Evolutionary conservation across 2,329 filamentous ascomycete genomes (phyloP), one percentile per base, ranked within the genome.

Genomic region (Paraphoma chrysanthemicola): DNA sequence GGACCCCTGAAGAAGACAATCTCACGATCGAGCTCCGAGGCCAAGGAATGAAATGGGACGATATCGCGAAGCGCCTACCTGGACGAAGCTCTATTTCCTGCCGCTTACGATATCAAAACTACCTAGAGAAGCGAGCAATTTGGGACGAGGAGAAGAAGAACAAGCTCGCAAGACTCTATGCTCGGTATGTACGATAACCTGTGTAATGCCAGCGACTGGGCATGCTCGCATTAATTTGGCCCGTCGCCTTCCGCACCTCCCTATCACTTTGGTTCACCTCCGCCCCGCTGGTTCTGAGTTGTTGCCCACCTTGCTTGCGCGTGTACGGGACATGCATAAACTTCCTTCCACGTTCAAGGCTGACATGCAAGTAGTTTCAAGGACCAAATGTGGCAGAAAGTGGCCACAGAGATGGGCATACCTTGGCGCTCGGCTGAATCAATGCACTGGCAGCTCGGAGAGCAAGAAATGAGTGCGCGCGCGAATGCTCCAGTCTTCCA

Each of bases 81-180:
- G 94, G 94, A 60, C 87, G 95, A 67, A 97, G 93, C 78, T 90
- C 93, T 54, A 97, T 97, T 70, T 96, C 93, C 68, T 98, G 94
- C 77, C 89, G 94, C 43, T 83, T 98, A 49, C 93, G 97, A 73
- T 98, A 97, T 77, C 94, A 98, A 71, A 99, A 99, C 76, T 98
- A 98, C 75, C 86, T 97, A 51, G 95, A 99, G 78, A 86, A 93
- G 70, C 86, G 93, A 54, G 93, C 91, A 69, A 92, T 96, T 74
- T 98, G 94, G 93, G 93, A 97, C 71, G 95, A 98, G 72, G 94
- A 98, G 77, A 90, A 92, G 75, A 98, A 97, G 81, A 96, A 97
- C 79, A 97, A 96, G 80, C 88, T 98, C 48, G 94, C 94, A 38
- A 86, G 93, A 69, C 85, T 98, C 43, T 98, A 98, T 77, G 93